phyloP scores from a whole-genome alignment of 805 yeast species.

The Teunomyces kruisii region DNA sequence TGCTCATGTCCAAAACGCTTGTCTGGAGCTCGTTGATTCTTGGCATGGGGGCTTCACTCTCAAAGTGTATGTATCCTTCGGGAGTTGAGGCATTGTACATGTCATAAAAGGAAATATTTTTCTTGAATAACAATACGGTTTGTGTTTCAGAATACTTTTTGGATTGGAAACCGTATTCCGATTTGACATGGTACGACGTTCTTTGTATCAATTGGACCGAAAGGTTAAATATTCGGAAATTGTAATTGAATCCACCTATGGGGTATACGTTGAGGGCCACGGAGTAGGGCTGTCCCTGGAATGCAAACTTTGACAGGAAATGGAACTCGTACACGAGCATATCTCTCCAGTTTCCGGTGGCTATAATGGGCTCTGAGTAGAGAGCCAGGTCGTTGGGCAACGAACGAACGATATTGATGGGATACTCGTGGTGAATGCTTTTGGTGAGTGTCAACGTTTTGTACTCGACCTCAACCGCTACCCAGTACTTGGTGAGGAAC shows the following conservation, averaged over 20 bases:
- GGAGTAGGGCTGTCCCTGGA: conserved; percentile 10
- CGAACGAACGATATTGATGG: conserved; percentile 3
- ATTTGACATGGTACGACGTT: conserved; percentile 3
- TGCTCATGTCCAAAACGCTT: conserved; percentile 1
- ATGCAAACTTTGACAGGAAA: conserved; percentile 15
- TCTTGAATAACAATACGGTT: neutral
- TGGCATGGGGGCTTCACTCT: conserved; percentile 5
- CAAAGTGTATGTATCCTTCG: conserved; percentile 1
- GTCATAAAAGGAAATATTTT: neutral
- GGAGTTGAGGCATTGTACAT: neutral
- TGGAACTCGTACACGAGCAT: conserved; percentile 15
- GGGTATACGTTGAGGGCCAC: conserved; percentile 11
- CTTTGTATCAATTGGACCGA: conserved; percentile 12
- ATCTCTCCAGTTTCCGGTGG: conserved; percentile 20
- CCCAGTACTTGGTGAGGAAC: neutral
- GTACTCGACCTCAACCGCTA: neutral
- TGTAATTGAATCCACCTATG: conserved; percentile 1
- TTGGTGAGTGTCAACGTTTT: neutral
- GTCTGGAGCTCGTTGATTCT: neutral
- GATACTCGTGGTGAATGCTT: neutral
- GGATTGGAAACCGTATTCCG: neutral
- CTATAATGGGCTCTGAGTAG: conserved; percentile 10
- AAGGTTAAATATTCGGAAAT: conserved; percentile 9
- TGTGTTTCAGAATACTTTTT: conserved; percentile 7
- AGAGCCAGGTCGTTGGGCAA: neutral